A percentile compares a stretch with the other conserved stretches of the same genome.
Conservation (phyloP, 495 filamentous ascomycete genomes). For the Endocarpon pusillum region DNA sequence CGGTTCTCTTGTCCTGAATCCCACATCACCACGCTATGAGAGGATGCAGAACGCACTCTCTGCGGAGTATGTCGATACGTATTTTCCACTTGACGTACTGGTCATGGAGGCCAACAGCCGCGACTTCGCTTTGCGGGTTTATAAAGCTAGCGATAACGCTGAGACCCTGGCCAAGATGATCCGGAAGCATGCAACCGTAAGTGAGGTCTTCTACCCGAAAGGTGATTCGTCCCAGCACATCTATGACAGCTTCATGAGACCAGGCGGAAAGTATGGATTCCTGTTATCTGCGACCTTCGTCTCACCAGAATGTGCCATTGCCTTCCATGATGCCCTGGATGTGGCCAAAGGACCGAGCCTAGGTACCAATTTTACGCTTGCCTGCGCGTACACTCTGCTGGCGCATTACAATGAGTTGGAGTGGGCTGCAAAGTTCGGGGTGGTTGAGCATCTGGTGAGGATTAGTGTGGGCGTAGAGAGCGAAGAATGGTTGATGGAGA, state of each 20-base stretch:
- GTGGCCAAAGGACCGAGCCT: constrained; percentile 11
- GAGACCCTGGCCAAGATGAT: constrained; percentile 20
- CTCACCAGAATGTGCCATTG: constrained; percentile 7
- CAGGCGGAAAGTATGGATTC: constrained; percentile 18
- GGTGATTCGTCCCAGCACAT: constrained; percentile 11
- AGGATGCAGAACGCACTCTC: constrained; percentile 14
- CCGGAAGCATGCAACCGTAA: constrained; percentile 11
- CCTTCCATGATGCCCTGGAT: constrained; percentile 10
- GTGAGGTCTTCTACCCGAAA: constrained; percentile 22
- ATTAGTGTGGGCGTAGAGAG: too few relatives aligned
- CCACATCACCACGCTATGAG: constrained; percentile 12
- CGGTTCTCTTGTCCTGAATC: constrained; percentile 15
- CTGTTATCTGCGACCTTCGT: constrained; percentile 27
- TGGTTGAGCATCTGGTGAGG: constrained; percentile 12
- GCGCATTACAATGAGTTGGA: constrained; percentile 9
- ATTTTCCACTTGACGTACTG: constrained; percentile 9
- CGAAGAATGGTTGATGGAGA: too few relatives aligned
- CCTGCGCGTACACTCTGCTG: constrained; percentile 11
- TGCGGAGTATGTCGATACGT: constrained; percentile 7
- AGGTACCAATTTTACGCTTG: constrained; percentile 12
- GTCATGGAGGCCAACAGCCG: constrained; percentile 13
- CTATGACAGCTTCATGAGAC: constrained; percentile 21
- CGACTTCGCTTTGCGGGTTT: constrained; percentile 7
- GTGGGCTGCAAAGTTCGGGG: constrained; percentile 9
- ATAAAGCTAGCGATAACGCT: constrained; percentile 8